These are phyloP conservation scores for Ceratocystis alfenasii DNA, from an alignment of 2,329 filamentous ascomycete species.

Conservation along the genomic window DNA sequence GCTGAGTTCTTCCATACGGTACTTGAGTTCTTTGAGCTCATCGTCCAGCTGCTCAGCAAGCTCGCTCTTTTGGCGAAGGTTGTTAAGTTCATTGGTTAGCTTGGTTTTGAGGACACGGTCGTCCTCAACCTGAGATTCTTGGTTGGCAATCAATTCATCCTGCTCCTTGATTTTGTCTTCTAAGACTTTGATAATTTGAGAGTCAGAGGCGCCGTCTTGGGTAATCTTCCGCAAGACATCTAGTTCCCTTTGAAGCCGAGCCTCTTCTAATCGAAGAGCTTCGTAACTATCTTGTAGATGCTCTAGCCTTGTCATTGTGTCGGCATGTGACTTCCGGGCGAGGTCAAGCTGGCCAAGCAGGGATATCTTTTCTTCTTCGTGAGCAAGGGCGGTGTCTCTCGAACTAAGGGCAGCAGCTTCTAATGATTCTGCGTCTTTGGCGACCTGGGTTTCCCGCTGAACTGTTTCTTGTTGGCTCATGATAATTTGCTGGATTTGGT, in stretches of 20 bases:
- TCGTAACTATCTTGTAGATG: slow-evolving; percentile 52
- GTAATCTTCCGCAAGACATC: slow-evolving; percentile 40
- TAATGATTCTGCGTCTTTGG: slow-evolving; percentile 16
- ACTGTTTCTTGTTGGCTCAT: slow-evolving; percentile 32
- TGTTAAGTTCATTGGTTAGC: slow-evolving; percentile 38
- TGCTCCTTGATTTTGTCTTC: slow-evolving; percentile 51
- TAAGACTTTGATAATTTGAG: slow-evolving; percentile 41
- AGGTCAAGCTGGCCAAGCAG: slow-evolving; percentile 41
- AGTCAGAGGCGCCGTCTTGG: slow-evolving; percentile 41
- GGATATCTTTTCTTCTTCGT: slow-evolving; percentile 44
- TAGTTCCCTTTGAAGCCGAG: slow-evolving; percentile 44
- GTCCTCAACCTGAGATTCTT: slow-evolving; percentile 54
- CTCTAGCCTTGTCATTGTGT: slow-evolving; percentile 48
- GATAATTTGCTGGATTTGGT: slow-evolving; percentile 37
- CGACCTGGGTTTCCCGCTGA: slow-evolving; percentile 26
- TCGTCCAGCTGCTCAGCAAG: slow-evolving; percentile 44
- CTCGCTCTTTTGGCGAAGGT: slow-evolving; percentile 36
- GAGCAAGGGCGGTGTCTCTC: slow-evolving; percentile 43
- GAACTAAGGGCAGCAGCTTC: slow-evolving; percentile 33
- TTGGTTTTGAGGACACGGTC: slow-evolving; percentile 36
- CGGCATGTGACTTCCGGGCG: slow-evolving; percentile 45
- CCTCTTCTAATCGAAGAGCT: slow-evolving; percentile 51
- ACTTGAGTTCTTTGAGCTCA: slow-evolving; percentile 47
- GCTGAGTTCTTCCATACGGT: slow-evolving; percentile 45
- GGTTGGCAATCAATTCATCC: slow-evolving; percentile 57